Evolutionary conservation across 2,329 filamentous ascomycete genomes (phyloP).

Genomic region (Boeremia lycopersici): DNA sequence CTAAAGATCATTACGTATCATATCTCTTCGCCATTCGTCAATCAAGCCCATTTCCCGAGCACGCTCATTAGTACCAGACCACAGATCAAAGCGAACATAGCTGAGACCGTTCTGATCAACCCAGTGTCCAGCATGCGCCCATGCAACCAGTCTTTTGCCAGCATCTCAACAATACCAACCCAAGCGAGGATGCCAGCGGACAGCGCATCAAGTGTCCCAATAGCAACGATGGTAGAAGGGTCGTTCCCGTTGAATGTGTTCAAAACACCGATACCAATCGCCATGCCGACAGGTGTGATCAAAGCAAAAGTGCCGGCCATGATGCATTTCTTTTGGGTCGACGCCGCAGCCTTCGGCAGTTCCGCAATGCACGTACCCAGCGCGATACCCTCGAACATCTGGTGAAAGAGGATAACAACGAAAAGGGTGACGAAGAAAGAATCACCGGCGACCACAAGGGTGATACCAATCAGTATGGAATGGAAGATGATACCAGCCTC

Average conservation of each 20-base stretch:
- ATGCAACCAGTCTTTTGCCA: conserved; percentile 73
- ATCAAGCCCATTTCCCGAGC: conserved; percentile 74
- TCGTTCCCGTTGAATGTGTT: conserved; percentile 76
- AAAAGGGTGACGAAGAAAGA: conserved; percentile 59
- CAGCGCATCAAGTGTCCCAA: conserved; percentile 75
- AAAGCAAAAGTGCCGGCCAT: conserved; percentile 70
- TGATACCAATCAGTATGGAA: conserved; percentile 69
- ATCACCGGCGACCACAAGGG: conserved; percentile 61
- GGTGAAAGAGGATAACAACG: conserved; percentile 75
- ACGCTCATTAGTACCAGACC: conserved; percentile 74
- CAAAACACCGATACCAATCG: conserved; percentile 75
- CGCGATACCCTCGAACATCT: conserved; percentile 78
- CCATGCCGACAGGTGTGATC: conserved; percentile 79
- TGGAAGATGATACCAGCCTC: conserved; percentile 79
- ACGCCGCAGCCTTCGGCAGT: conserved; percentile 52
- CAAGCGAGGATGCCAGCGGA: conserved; percentile 79
- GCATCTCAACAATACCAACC: conserved; percentile 82
- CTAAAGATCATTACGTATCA: background rate
- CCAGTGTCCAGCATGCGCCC: conserved; percentile 58
- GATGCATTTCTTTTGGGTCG: conserved; percentile 58
- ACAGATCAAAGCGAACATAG: conserved; percentile 60
- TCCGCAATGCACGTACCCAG: conserved; percentile 73
- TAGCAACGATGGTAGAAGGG: conserved; percentile 68
- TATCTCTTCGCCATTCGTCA: too few species aligned
- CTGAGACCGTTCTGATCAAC: conserved; percentile 56